A percentile compares a stretch with the other conserved stretches of the same genome.
phyloP scores from a whole-genome alignment of 2,329 filamentous ascomycete genomes.

The Fusarium sublunatum region DNA sequence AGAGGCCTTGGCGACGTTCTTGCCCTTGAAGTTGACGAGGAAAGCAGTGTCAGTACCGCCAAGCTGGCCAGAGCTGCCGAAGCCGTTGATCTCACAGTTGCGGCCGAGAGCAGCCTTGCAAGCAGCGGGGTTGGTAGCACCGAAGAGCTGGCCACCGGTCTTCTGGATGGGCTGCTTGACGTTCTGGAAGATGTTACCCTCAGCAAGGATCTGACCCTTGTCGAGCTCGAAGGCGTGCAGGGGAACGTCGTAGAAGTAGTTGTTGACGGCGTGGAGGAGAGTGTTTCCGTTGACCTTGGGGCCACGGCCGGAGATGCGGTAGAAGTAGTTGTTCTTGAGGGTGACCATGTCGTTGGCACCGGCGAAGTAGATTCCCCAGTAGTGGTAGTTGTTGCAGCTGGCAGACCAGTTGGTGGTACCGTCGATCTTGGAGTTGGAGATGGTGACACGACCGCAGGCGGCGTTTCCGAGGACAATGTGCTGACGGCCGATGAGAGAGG shows the following conservation, averaged over 20 bases:
- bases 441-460: slow-evolving; percentile 65
- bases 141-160: slow-evolving; percentile 50
- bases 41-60: slow-evolving; percentile 58
- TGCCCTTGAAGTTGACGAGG: slow-evolving; percentile 62
- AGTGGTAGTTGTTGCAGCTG: slow-evolving; percentile 68
- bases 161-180: slow-evolving; percentile 55
- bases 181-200: slow-evolving; percentile 70
- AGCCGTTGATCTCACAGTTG: slow-evolving; percentile 63
- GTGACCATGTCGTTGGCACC: slow-evolving; percentile 67
- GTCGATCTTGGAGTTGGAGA: slow-evolving; percentile 71
- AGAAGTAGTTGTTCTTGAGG: slow-evolving; percentile 70
- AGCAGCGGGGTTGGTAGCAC: slow-evolving; percentile 46
- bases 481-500: slow-evolving; percentile 68
- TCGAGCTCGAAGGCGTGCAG: slow-evolving; percentile 69
- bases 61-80: slow-evolving; percentile 55
- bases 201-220: slow-evolving; percentile 60
- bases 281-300: slow-evolving; percentile 69
- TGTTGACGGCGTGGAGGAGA: slow-evolving; percentile 69
- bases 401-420: slow-evolving; percentile 65
- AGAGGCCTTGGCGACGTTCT: slow-evolving; percentile 61
- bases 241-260: slow-evolving; percentile 67
- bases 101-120: slow-evolving; percentile 61
- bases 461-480: slow-evolving; percentile 68
- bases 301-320: slow-evolving; percentile 66
- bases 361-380: slow-evolving; percentile 69